Evolutionary conservation across 345 rosid genomes (phyloP).

Genomic region (Arabidopsis thaliana): TAIR10.1 NC_003070.9:2804501-2805000

Average conservation of each 20-base stretch:
- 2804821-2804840: background rate
- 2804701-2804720: conserved; percentile 9
- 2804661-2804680: background rate
- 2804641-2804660: background rate
- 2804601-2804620: background rate
- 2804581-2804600: background rate
- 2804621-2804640: background rate
- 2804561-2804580: background rate
- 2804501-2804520: background rate
- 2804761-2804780: background rate
- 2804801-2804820: background rate
- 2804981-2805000: too few species aligned
- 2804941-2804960: too few species aligned
- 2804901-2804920: too few species aligned
- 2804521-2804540: background rate
- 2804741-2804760: background rate
- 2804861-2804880: background rate
- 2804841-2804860: background rate
- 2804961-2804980: too few species aligned
- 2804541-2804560: background rate
- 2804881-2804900: too few species aligned
- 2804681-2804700: background rate
- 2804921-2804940: too few species aligned
- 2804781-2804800: background rate
- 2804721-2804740: background rate